Evolutionary conservation across 2,329 filamentous ascomycete genomes (phyloP).

Genomic region (Hypomyces perniciosus): DNA sequence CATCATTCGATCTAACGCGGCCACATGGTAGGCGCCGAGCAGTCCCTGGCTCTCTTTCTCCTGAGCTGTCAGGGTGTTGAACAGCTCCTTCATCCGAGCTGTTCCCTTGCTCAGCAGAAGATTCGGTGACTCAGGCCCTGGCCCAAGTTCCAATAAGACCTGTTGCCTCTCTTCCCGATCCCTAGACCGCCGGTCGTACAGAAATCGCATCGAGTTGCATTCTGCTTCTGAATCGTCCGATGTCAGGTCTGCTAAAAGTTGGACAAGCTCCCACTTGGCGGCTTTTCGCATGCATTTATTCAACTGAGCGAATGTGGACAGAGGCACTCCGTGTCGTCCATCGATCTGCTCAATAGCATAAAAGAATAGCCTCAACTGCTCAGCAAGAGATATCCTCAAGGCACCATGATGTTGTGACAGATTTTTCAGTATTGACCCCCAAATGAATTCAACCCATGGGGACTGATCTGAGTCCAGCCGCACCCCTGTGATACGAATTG

Average conservation of each 20-base stretch:
- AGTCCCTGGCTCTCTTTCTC: slow-evolving; percentile 19
- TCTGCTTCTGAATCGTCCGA: slow-evolving; percentile 7
- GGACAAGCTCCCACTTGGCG: slow-evolving; percentile 18
- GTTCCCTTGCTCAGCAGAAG: slow-evolving; percentile 18
- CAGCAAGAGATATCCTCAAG: slow-evolving; percentile 22
- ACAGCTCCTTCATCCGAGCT: slow-evolving; percentile 22
- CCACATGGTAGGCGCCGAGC: slow-evolving; percentile 18
- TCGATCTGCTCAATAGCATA: slow-evolving; percentile 25
- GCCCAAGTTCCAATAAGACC: slow-evolving; percentile 1
- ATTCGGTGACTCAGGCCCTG: background rate
- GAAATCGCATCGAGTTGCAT: slow-evolving; percentile 2
- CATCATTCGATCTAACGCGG: slow-evolving; percentile 28
- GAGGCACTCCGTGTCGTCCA: slow-evolving; percentile 17
- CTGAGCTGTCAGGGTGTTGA: slow-evolving; percentile 20
- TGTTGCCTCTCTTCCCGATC: slow-evolving; percentile 1
- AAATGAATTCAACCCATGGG: slow-evolving; percentile 26
- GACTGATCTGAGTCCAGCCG: slow-evolving; percentile 20
- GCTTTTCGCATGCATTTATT: slow-evolving; percentile 19
- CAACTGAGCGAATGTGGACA: slow-evolving; percentile 18
- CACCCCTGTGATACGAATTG: slow-evolving; percentile 24
- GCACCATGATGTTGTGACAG: slow-evolving; percentile 25
- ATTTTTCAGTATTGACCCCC: slow-evolving; percentile 30
- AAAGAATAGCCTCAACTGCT: slow-evolving; percentile 26
- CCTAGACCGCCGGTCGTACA: slow-evolving; percentile 1
- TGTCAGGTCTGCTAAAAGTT: slow-evolving; percentile 16